Evolutionary conservation across 805 yeast genomes (phyloP).

Genomic region (Yarrowia sp.): DNA sequence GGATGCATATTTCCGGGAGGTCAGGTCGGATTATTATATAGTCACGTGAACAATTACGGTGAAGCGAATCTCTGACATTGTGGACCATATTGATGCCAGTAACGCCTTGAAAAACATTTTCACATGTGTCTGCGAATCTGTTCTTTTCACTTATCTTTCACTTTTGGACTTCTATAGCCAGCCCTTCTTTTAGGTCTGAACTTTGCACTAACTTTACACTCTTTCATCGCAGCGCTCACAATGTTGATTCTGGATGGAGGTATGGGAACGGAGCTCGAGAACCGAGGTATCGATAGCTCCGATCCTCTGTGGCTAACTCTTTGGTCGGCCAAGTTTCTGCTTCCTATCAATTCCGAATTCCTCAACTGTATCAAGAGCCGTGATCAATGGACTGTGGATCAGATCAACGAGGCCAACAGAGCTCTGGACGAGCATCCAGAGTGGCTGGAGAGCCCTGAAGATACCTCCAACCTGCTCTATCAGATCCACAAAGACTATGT

Average conservation of each 20-base stretch:
- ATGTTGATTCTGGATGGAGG: conserved; percentile 54
- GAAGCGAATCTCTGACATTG: no score
- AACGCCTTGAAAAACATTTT: no score
- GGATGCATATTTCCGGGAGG: not conserved
- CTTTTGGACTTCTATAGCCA: not conserved
- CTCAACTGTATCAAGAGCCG: not conserved
- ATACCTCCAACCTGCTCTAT: conserved; percentile 45
- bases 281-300: conserved; percentile 44
- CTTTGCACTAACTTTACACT: not conserved
- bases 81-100: no score
- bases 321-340: conserved; percentile 52
- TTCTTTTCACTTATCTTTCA: no score
- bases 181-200: not conserved
- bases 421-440: not conserved
- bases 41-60: not conserved
- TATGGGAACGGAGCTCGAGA: conserved; percentile 60
- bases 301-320: conserved; percentile 40
- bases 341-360: conserved; percentile 26
- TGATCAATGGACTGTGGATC: not conserved
- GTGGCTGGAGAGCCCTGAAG: conserved; percentile 41
- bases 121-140: no score
- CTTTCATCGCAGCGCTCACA: not conserved
- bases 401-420: not conserved
- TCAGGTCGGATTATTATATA: not conserved
- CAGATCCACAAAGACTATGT: conserved; percentile 52